Percentiles rank a stretch among this genome's conserved stretches.
phyloP scores from a whole-genome alignment of 1,139 yeast genomes.

The Scheffersomyces parashehatae region DNA sequence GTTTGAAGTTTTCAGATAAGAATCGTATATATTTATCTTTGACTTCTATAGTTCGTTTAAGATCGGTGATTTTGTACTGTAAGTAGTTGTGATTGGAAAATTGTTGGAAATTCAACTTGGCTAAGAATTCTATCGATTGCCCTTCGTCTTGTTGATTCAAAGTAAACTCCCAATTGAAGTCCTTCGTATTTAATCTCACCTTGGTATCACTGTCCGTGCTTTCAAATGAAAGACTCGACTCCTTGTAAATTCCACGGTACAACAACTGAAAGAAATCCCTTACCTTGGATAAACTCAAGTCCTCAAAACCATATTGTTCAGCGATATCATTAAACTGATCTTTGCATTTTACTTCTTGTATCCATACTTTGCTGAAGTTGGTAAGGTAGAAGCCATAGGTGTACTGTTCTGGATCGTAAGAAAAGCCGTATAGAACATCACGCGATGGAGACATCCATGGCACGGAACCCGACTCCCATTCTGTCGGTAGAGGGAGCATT shows the following conservation, averaged over 20 bases:
- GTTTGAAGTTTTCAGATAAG: constrained; percentile 37
- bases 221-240: constrained; percentile 1
- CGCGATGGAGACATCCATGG: no score
- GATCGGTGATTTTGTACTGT: constrained; percentile 17
- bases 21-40: constrained; percentile 39
- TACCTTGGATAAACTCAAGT: constrained; percentile 11
- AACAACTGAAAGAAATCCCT: constrained; percentile 10
- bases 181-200: constrained; percentile 1
- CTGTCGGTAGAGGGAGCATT: no score
- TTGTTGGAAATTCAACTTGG: constrained; percentile 23
- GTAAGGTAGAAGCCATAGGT: constrained; percentile 22
- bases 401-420: neutral
- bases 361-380: constrained; percentile 30
- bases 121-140: constrained; percentile 18
- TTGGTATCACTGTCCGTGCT: neutral
- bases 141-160: no score
- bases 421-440: neutral
- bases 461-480: no score
- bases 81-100: constrained; percentile 24
- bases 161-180: constrained; percentile 26
- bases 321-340: constrained; percentile 19
- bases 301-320: constrained; percentile 25
- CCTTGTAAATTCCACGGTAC: constrained; percentile 3
- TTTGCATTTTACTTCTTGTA: constrained; percentile 17
- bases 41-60: constrained; percentile 22